A percentile compares a stretch with the other conserved stretches of the same genome.
Evolutionary conservation across 257 asterid species (phyloP).

Genomic region (Nyctanthes arbortristis): DNA sequence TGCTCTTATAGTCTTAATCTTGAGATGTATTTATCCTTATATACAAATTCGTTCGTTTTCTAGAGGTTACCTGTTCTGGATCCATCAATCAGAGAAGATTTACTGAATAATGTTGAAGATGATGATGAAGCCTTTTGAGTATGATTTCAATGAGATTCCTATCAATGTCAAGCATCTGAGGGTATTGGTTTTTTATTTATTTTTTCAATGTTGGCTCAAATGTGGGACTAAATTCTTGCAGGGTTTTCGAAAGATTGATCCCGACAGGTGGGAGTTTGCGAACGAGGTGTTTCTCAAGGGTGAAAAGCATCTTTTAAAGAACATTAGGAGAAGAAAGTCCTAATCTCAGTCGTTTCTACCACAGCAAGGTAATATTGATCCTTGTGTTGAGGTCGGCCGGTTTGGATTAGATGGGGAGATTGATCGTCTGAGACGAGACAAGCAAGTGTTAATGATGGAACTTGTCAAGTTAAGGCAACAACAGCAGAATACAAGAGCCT

Average conservation of each 20-base stretch:
- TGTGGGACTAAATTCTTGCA: constrained; percentile 41
- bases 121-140: constrained; percentile 38
- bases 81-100: constrained; percentile 32
- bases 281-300: constrained; percentile 69
- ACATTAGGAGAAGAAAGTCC: constrained; percentile 61
- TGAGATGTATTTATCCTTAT: constrained; percentile 23
- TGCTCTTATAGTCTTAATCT: neutral
- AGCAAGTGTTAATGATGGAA: constrained; percentile 49
- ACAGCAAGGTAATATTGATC: constrained; percentile 33
- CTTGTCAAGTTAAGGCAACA: constrained; percentile 66
- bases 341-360: constrained; percentile 22
- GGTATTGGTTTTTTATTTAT: constrained; percentile 21
- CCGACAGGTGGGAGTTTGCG: constrained; percentile 89
- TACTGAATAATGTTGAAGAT: constrained; percentile 40
- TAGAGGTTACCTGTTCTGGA: constrained; percentile 43
- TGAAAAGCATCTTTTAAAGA: constrained; percentile 57
- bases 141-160: constrained; percentile 16
- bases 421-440: constrained; percentile 61
- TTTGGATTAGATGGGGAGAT: constrained; percentile 55
- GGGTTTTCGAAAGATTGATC: constrained; percentile 91
- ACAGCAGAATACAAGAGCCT: constrained; percentile 52
- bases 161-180: constrained; percentile 4
- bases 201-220: constrained; percentile 19
- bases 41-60: constrained; percentile 35
- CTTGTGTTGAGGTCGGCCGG: constrained; percentile 60